A percentile compares a stretch with the other conserved stretches of the same genome.
phyloP scores from a whole-genome alignment of 805 yeast species.

The Limtongia smithiae region DNA sequence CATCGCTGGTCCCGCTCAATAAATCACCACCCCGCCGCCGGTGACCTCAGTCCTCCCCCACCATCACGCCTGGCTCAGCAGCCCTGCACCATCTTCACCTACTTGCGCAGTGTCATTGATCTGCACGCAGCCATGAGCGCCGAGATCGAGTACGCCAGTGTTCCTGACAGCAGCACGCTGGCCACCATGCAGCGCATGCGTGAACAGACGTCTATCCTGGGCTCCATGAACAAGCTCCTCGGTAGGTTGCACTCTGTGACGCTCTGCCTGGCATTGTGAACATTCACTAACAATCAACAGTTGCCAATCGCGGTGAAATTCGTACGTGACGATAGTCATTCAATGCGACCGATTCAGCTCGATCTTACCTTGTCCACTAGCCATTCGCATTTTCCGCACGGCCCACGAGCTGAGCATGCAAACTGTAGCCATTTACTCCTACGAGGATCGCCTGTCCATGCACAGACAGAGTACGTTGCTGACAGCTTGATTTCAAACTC shows the following conservation, averaged over 20 bases:
- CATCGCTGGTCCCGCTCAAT: too few relatives aligned
- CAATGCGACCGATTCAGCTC: too few relatives aligned
- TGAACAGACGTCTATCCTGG: slow-evolving; percentile 42
- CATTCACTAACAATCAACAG: too few relatives aligned
- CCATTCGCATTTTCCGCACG: slow-evolving; percentile 72
- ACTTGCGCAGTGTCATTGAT: neutral
- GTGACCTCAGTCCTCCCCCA: neutral
- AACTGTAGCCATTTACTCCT: slow-evolving; percentile 94
- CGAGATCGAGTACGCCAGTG: slow-evolving; percentile 8
- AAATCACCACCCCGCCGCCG: neutral
- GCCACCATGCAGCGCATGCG: slow-evolving; percentile 30
- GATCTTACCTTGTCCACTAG: slow-evolving; percentile 62
- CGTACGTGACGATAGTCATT: too few relatives aligned
- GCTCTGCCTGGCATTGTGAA: too few relatives aligned
- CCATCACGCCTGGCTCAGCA: neutral
- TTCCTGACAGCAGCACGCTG: slow-evolving; percentile 17
- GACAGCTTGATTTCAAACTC: neutral
- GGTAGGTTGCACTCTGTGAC: slow-evolving; percentile 26
- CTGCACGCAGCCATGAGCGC: slow-evolving; percentile 13
- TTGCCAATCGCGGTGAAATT: slow-evolving; percentile 43
- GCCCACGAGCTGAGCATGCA: slow-evolving; percentile 97
- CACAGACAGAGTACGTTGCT: slow-evolving; percentile 63
- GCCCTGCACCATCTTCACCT: neutral
- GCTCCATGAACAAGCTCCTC: slow-evolving; percentile 50
- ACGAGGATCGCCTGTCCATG: slow-evolving; percentile 91